Evolutionary conservation across 192 early-diverging fungal genomes (phyloP).

Genomic region (Ambispora gerdemannii): DNA sequence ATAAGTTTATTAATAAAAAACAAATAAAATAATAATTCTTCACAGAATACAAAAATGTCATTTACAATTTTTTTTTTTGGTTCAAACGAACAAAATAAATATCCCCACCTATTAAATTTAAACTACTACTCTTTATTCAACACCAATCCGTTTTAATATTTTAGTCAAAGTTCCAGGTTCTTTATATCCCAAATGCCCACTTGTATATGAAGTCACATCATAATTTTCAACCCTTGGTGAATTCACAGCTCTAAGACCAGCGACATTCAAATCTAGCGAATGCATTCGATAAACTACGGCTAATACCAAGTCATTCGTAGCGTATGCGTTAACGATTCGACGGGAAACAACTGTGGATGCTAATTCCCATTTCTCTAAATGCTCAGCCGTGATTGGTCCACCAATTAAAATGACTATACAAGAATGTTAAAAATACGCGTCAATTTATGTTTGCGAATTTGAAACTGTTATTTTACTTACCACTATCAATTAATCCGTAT

Average conservation of each 20-base stretch:
- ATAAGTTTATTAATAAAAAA: too few species aligned
- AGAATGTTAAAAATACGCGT: not conserved
- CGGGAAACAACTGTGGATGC: slow-evolving; percentile 43
- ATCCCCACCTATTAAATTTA: too few species aligned
- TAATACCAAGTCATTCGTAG: slow-evolving; percentile 52
- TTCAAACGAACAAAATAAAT: too few species aligned
- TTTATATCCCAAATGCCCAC: slow-evolving; percentile 50
- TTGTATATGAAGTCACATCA: slow-evolving; percentile 43
- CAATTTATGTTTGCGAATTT: not conserved
- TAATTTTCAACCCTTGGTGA: slow-evolving; percentile 47
- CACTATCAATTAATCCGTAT: slow-evolving; percentile 47
- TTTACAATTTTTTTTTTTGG: too few species aligned
- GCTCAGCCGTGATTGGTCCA: slow-evolving; percentile 47
- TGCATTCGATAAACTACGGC: slow-evolving; percentile 52
- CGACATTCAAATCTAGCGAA: slow-evolving; percentile 46
- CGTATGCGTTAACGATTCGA: slow-evolving; percentile 53
- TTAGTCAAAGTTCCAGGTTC: slow-evolving; percentile 22
- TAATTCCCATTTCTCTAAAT: slow-evolving; percentile 40
- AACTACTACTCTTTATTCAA: not conserved
- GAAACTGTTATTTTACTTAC: slow-evolving; percentile 31
- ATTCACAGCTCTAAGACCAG: slow-evolving; percentile 42
- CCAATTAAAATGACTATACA: slow-evolving; percentile 49
- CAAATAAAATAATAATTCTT: too few species aligned
- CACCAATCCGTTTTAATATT: slow-evolving; percentile 15
- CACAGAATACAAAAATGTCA: too few species aligned